Base-by-base conservation (phyloP, 805 yeast species). In the Torulaspora gathmanii region DNA sequence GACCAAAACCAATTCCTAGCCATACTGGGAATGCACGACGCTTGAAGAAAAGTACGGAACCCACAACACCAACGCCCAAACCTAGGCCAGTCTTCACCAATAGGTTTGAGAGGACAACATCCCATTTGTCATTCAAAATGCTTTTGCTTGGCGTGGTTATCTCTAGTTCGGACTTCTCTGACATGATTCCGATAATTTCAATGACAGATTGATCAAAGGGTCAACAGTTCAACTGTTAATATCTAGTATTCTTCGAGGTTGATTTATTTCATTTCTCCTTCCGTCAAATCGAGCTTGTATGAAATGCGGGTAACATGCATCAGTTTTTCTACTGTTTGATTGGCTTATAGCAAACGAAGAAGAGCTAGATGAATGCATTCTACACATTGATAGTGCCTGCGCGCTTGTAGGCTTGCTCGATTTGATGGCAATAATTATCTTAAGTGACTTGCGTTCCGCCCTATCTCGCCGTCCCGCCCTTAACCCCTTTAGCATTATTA, bases 1-100 rank as follows among this genome's bases (percentile, higher is more conserved):
- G 77, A 55, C 99, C 99, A 61, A 93, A 91, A 30, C 99, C 99
- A 53, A 89, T 71, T 54, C 99, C 99, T 51, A 91, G 70, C 95
- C 97, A 90, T 34, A 91, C 98, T 44, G 99, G 99, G 81, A 89
- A 93, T 8, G 96, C 77, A 70, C 98, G 82, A 75, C 98, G 86
- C 68, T 78, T 87, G 75, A 93, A 93, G 46, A 93, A 70, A 49
- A 93, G 70, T 35, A 90, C 95, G 7, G 96, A 87, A 36, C 95
- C 86, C 47, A 91, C 77, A 27, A 93, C 95, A 70, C 99, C 99
- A 37, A 83, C 93, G 53, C 98, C 98, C 56, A 93, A 83, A 40
- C 99, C 99, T 53, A 93, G 77, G 15, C 96, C 96, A 58, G 96
- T 85, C 70, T 93, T 93, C 57, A 93, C 95, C 53, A 93, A 73